A percentile compares a stretch with the other conserved stretches of the same genome.
phyloP scores from a whole-genome alignment of 2,329 filamentous ascomycete genomes.

The Volutella citrinella region DNA sequence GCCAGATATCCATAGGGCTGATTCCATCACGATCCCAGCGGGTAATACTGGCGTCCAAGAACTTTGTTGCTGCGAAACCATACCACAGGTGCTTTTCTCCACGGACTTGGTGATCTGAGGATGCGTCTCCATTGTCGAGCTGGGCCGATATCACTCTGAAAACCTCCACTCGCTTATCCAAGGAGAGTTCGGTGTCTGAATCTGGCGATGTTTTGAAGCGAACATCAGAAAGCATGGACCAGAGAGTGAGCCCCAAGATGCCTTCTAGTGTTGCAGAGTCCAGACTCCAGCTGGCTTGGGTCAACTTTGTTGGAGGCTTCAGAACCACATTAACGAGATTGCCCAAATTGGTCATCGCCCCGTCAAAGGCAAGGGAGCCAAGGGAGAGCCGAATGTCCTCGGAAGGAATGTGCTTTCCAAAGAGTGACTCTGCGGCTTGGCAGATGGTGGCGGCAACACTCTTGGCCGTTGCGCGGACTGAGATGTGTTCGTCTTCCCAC shows the following conservation, averaged over 20 bases:
- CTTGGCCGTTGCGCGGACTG: slow-evolving; percentile 8
- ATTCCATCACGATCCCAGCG: too few relatives aligned
- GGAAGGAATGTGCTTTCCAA: not conserved
- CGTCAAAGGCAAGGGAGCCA: not conserved
- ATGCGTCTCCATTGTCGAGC: too few relatives aligned
- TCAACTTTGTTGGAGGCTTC: not conserved
- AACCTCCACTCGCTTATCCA: slow-evolving; percentile 10
- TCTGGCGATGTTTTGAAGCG: not conserved
- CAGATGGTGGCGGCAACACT: slow-evolving; percentile 7
- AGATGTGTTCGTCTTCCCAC: slow-evolving; percentile 12
- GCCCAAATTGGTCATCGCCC: not conserved
- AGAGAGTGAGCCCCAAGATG: slow-evolving; percentile 16
- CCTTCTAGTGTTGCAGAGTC: slow-evolving; percentile 17
- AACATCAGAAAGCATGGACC: slow-evolving; percentile 6
- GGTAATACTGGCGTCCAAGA: too few relatives aligned
- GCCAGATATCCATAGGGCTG: too few relatives aligned
- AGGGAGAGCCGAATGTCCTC: not conserved
- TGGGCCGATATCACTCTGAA: too few relatives aligned
- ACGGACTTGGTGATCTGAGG: too few relatives aligned
- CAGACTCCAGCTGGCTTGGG: slow-evolving; percentile 10
- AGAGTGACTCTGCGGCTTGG: slow-evolving; percentile 2
- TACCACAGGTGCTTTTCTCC: too few relatives aligned
- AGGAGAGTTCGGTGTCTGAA: not conserved
- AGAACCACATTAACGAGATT: not conserved
- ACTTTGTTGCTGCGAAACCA: too few relatives aligned